These are phyloP conservation scores for Cyclotella kingstonii DNA, from an alignment of 108 stramenopile genomes.

Conservation along the genomic window DNA sequence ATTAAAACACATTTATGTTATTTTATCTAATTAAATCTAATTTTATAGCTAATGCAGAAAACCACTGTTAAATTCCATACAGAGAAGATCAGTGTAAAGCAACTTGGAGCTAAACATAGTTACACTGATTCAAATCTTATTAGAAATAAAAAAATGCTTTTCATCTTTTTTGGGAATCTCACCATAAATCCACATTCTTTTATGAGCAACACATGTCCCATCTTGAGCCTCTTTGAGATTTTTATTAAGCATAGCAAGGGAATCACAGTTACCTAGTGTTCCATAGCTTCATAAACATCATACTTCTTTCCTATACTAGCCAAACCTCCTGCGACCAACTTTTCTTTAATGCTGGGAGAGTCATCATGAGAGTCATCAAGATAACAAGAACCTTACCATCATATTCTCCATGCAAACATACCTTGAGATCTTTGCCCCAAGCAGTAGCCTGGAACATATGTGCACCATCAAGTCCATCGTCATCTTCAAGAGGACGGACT, in stretches of 20 bases:
- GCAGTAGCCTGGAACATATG: slow-evolving; percentile 66
- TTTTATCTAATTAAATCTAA: too few relatives aligned
- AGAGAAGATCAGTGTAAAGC: too few relatives aligned
- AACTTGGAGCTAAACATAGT: slow-evolving; percentile 8
- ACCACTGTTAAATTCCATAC: too few relatives aligned
- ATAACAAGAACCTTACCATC: slow-evolving; percentile 60
- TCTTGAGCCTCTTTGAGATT: slow-evolving; percentile 70
- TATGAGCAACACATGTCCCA: slow-evolving; percentile 63
- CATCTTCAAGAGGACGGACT: slow-evolving; percentile 67
- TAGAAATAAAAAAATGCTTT: slow-evolving; percentile 33
- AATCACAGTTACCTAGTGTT: slow-evolving; percentile 51
- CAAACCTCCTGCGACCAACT: slow-evolving; percentile 66
- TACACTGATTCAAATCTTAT: not conserved
- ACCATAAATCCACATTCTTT: slow-evolving; percentile 91
- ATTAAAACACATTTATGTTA: too few relatives aligned
- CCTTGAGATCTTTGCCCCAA: slow-evolving; percentile 82
- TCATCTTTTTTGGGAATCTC: slow-evolving; percentile 89
- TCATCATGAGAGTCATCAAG: slow-evolving; percentile 47
- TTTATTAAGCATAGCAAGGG: slow-evolving; percentile 54
- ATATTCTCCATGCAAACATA: slow-evolving; percentile 59
- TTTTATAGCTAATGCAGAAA: too few relatives aligned
- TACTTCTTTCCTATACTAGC: slow-evolving; percentile 64
- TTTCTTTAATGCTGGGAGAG: slow-evolving; percentile 69
- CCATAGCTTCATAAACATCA: slow-evolving; percentile 47
- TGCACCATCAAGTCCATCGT: slow-evolving; percentile 86